These are phyloP conservation scores for Puccinia triticina DNA, from an alignment of 1,284 basidiomycete genomes.

Conservation along the genomic window DNA sequence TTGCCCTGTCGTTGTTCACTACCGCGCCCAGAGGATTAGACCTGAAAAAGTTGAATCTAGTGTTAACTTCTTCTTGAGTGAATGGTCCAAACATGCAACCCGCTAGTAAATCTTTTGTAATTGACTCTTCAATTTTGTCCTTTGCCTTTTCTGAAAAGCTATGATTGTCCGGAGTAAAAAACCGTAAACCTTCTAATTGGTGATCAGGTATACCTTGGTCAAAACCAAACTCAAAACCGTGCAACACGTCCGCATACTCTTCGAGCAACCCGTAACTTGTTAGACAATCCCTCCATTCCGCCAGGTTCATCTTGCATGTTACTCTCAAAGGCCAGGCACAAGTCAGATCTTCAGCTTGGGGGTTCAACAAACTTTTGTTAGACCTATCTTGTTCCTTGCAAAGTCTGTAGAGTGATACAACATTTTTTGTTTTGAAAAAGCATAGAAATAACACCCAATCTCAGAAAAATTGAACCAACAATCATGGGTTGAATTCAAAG, in stretches of 20 bases:
- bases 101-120: background rate
- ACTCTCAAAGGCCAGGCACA: background rate
- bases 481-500: no score
- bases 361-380: background rate
- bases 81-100: background rate
- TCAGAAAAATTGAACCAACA: no score
- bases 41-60: background rate
- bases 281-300: background rate
- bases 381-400: no score
- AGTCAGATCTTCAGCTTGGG: no score
- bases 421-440: no score
- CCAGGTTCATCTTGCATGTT: background rate
- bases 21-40: background rate
- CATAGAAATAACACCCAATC: no score
- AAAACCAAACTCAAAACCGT: background rate
- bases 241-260: background rate
- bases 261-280: background rate
- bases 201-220: background rate
- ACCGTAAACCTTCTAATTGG: background rate
- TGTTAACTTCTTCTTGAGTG: background rate
- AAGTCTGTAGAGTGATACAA: no score
- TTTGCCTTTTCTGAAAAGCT: background rate
- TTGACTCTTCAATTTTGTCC: background rate
- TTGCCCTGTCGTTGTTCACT: background rate
- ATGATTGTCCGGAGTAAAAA: conserved; percentile 3